These are phyloP conservation scores for Cercis canadensis DNA, from an alignment of 306 rosid genomes.

Conservation along the genomic window DNA sequence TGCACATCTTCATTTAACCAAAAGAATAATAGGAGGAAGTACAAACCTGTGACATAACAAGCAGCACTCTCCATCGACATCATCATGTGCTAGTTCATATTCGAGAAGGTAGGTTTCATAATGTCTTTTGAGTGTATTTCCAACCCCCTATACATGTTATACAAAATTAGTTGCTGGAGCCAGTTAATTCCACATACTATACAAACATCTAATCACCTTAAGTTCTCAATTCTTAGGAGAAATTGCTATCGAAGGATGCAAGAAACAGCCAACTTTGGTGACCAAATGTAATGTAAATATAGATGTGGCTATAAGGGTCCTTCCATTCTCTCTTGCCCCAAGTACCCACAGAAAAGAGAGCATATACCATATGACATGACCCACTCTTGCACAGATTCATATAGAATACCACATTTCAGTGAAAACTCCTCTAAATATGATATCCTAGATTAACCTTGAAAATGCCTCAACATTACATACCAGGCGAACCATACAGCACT, in stretches of 20 bases:
- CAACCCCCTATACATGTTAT: constrained; percentile 78
- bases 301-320: not conserved
- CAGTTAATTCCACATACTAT: constrained; percentile 27
- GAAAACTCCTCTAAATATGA: too few species aligned
- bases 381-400: not conserved
- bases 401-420: too few species aligned
- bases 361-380: not conserved
- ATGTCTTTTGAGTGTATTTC: constrained; percentile 97
- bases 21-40: constrained; percentile 22
- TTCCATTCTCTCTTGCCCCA: constrained; percentile 3
- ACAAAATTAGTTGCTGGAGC: constrained; percentile 19
- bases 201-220: too few species aligned
- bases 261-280: not conserved
- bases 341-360: not conserved
- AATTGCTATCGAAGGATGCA: too few species aligned
- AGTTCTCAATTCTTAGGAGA: too few species aligned
- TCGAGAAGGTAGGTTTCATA: constrained; percentile 97
- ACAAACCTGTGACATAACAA: constrained; percentile 95
- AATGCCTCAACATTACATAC: not conserved
- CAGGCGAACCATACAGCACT: not conserved
- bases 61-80: constrained; percentile 99
- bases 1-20: not conserved
- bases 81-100: constrained; percentile 97
- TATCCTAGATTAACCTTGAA: not conserved
- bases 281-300: not conserved